Evolutionary conservation across 2,329 filamentous ascomycete species (phyloP), one percentile per base, ranked within the genome.

Genomic region (Plectosphaerella plurivora): DNA sequence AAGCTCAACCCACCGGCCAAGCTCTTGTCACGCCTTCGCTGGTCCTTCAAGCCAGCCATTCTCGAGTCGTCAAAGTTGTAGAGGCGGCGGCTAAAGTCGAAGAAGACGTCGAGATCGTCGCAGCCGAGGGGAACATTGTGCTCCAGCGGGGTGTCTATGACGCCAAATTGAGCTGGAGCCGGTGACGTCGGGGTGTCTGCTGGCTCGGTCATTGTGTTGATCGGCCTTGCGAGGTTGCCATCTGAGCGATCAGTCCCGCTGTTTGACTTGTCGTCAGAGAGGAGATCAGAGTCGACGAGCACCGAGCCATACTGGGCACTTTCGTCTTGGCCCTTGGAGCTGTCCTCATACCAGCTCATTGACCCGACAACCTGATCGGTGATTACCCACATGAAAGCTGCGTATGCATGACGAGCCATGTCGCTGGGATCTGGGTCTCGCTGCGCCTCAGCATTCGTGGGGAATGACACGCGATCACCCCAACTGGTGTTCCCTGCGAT

Each of bases 291-390:
- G 37, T 39, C 37, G 2, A 14, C n/a, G 7, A 24, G n/a, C n/a
- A 8, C 12, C 4, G n/a, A 10, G 12, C 5, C 22, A 12, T 22
- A 6, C 20, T 35, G 9, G 15, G 5, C 8, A 15, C 41, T 16
- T 6, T 16, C 14, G 15, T 39, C 37, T 14, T 16, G 36, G 35
- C 7, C 36, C 37, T 16, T 20, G 24, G 41, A 16, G 5, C n/a
- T 12, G 9, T 52, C 51, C n/a, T 42, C 51, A 18, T 35, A 52
- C 51, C 51, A 52, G n/a, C 25, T 28, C 18, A 52, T 20, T 11
- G 45, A 42, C 3, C 51, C 51, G 11, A 52, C 51, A 45, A 49
- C 11, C 45, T 52, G 45, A 28, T 52, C 51, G 12, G 51, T 39
- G 14, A 52, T 16, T 2, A 45, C 51, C 51, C 51, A 52, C 35